These are phyloP conservation scores for Lentinula guzmanii DNA, from an alignment of 768 basidiomycete species.

Conservation along the genomic window DNA sequence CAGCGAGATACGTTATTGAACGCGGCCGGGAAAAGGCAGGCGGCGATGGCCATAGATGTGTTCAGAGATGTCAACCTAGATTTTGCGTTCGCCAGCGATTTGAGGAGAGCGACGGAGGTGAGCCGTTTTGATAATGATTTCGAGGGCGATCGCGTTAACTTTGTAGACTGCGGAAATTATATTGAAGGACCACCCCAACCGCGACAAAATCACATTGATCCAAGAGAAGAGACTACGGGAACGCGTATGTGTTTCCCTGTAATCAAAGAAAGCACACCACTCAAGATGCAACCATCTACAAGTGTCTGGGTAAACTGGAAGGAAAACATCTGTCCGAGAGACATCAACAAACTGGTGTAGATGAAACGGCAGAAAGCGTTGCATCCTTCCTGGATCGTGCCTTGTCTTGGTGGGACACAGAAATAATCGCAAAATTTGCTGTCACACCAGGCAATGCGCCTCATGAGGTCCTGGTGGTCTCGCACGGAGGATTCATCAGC, in stretches of 20 bases:
- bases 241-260: conserved; percentile 37
- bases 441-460: conserved; percentile 16
- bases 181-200: conserved; percentile 40
- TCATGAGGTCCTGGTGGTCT: conserved; percentile 49
- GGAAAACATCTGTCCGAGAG: conserved; percentile 25
- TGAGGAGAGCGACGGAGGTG: conserved; percentile 63
- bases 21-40: conserved; percentile 54
- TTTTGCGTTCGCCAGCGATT: conserved; percentile 65
- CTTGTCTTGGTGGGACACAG: conserved; percentile 54
- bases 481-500: conserved; percentile 63
- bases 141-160: not conserved
- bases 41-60: conserved; percentile 44
- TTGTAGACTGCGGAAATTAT: conserved; percentile 64
- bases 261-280: not conserved
- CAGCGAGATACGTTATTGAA: conserved; percentile 69
- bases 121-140: conserved; percentile 10
- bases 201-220: conserved; percentile 29
- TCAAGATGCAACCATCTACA: not conserved
- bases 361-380: conserved; percentile 31
- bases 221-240: conserved; percentile 51
- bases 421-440: conserved; percentile 26
- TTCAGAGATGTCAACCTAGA: conserved; percentile 52
- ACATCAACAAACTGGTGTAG: conserved; percentile 12
- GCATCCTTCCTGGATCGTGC: conserved; percentile 42
- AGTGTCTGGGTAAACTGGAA: conserved; percentile 62